A percentile compares a stretch with the other conserved stretches of the same genome.
These are phyloP conservation scores for Aurinia saxatilis DNA, from an alignment of 345 rosid species.

Conservation along the genomic window DNA sequence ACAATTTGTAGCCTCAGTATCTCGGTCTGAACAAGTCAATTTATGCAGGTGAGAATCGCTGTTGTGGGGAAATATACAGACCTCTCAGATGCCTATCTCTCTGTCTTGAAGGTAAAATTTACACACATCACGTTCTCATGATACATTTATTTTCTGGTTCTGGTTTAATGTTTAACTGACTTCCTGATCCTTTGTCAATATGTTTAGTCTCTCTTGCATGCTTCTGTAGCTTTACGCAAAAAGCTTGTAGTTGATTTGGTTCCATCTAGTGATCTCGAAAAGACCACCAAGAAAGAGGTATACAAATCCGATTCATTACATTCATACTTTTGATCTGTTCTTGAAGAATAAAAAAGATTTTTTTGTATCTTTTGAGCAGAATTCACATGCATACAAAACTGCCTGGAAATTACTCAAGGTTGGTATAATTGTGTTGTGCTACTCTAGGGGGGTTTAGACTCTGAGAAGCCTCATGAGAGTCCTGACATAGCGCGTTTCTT, in stretches of 20 bases:
- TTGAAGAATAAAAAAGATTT: too few relatives aligned
- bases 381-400: slow-evolving; percentile 55
- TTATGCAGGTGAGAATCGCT: slow-evolving; percentile 61
- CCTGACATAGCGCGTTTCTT: too few relatives aligned
- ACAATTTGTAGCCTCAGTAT: neutral
- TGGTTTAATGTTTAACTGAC: too few relatives aligned
- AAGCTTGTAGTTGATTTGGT: slow-evolving; percentile 84
- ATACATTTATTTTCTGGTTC: neutral
- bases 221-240: slow-evolving; percentile 60
- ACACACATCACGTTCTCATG: neutral
- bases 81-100: slow-evolving; percentile 90
- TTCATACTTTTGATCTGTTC: neutral
- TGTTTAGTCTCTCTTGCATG: slow-evolving; percentile 90
- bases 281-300: slow-evolving; percentile 54
- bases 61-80: slow-evolving; percentile 92
- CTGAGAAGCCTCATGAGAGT: too few relatives aligned
- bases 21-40: too few relatives aligned
- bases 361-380: slow-evolving; percentile 35
- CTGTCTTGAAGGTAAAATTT: slow-evolving; percentile 56
- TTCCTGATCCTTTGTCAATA: too few relatives aligned
- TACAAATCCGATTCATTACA: neutral
- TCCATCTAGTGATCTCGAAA: slow-evolving; percentile 87
- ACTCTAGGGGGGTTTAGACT: too few relatives aligned
- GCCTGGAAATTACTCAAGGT: slow-evolving; percentile 90
- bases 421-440: too few relatives aligned